Conservation (phyloP, 805 yeast genomes). For the Wickerhamomyces kurtzmanii region DNA sequence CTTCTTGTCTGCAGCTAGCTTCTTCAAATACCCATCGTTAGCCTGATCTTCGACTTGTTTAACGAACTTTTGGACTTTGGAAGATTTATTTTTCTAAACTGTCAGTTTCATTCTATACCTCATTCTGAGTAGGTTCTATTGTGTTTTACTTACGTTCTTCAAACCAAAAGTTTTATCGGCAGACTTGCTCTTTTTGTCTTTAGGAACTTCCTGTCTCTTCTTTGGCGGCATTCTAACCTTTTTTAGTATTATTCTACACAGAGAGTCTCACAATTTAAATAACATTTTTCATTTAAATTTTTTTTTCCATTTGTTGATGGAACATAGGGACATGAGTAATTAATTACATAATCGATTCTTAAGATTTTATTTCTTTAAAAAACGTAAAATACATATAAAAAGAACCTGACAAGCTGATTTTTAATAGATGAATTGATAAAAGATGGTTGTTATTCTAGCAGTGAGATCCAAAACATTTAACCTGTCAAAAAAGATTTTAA, state of each 20-base stretch:
- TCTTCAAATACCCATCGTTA: conserved; percentile 47
- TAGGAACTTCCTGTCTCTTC: conserved; percentile 45
- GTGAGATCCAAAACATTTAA: no score
- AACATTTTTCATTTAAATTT: conserved; percentile 2
- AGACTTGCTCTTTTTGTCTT: conserved; percentile 53
- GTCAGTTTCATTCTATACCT: not conserved
- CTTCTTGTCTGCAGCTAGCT: conserved; percentile 66
- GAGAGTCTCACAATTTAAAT: no score
- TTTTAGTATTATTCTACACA: no score
- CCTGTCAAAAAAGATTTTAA: no score
- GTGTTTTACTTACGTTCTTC: conserved; percentile 53
- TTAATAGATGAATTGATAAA: no score
- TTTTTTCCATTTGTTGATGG: no score
- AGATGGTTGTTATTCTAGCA: no score
- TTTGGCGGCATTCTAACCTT: conserved; percentile 84
- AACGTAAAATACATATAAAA: no score
- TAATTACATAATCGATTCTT: no score
- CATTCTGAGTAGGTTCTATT: not conserved
- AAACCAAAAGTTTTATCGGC: conserved; percentile 93
- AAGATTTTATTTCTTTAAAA: no score
- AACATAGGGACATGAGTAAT: no score
- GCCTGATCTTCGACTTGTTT: conserved; percentile 60
- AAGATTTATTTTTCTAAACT: conserved; percentile 67
- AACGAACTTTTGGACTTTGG: conserved; percentile 73
- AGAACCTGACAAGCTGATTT: no score